Conservation (phyloP, 306 rosid genomes). For the Abrus precatorius region DNA sequence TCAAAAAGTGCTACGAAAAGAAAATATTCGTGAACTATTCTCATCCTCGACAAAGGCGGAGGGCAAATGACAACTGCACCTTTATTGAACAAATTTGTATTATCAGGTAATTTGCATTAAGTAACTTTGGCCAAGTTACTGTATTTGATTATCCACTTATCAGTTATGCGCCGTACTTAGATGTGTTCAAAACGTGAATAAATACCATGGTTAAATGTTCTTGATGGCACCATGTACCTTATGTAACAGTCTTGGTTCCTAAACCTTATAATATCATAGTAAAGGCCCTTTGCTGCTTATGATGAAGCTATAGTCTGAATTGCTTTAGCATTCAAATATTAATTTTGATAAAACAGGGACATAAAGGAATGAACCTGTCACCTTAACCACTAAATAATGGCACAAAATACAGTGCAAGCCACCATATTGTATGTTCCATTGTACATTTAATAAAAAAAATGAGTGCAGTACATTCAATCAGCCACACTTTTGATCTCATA, state of each 20-base stretch:
- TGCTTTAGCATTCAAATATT: slow-evolving; percentile 14
- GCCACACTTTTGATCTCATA: slow-evolving; percentile 44
- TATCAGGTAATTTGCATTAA: background rate
- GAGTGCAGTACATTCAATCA: slow-evolving; percentile 51
- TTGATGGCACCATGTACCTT: slow-evolving; percentile 15
- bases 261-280: background rate
- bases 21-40: too few relatives aligned
- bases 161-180: background rate
- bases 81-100: background rate
- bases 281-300: slow-evolving; percentile 3
- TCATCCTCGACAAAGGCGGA: too few relatives aligned
- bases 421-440: slow-evolving; percentile 44
- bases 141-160: background rate
- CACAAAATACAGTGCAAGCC: slow-evolving; percentile 40
- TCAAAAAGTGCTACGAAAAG: too few relatives aligned
- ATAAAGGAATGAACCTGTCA: background rate
- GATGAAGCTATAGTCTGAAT: background rate
- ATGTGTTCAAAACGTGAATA: background rate
- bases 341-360: background rate
- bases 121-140: background rate
- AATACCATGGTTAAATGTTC: background rate
- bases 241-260: background rate
- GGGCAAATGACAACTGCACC: background rate
- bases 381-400: slow-evolving; percentile 19
- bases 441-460: slow-evolving; percentile 53